These are phyloP conservation scores for maize (Zea mays) DNA, from an alignment of 176 grass and related monocot species.

Conservation along the genomic window Zm-B73-REFERENCE-NAM-5.0 NC_050097.1:40124501-40125000, in stretches of 20 bases:
- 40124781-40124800: slow-evolving; percentile 34
- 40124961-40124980: slow-evolving; percentile 88
- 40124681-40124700: slow-evolving; percentile 46
- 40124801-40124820: slow-evolving; percentile 48
- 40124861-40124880: slow-evolving; percentile 84
- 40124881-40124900: slow-evolving; percentile 70
- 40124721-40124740: slow-evolving; percentile 71
- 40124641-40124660: slow-evolving; percentile 64
- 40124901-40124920: slow-evolving; percentile 71
- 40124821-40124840: slow-evolving; percentile 80
- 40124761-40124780: slow-evolving; percentile 35
- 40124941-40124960: slow-evolving; percentile 77
- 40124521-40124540: slow-evolving; percentile 75
- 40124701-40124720: slow-evolving; percentile 72
- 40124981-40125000: slow-evolving; percentile 72
- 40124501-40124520: slow-evolving; percentile 64
- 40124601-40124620: slow-evolving; percentile 78
- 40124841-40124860: slow-evolving; percentile 80
- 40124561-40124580: slow-evolving; percentile 72
- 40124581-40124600: slow-evolving; percentile 52
- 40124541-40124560: slow-evolving; percentile 64
- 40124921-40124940: slow-evolving; percentile 63
- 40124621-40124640: slow-evolving; percentile 66
- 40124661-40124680: slow-evolving; percentile 46
- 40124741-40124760: slow-evolving; percentile 44